phyloP scores from a whole-genome alignment of 352 stramenopile genomes.

The Globisporangium radiosum region DNA sequence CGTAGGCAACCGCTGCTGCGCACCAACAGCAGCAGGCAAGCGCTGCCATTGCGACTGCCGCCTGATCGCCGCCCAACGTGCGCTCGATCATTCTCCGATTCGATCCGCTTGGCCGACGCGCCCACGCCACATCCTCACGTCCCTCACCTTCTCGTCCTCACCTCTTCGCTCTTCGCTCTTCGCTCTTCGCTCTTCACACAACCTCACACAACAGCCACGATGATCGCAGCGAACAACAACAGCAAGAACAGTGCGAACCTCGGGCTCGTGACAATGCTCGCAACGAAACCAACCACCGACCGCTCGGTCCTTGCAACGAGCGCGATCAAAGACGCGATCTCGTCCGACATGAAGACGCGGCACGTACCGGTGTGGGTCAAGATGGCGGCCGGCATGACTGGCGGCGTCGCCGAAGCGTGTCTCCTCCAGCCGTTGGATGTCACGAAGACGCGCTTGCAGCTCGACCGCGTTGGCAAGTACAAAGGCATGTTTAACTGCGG shows the following conservation, averaged over 20 bases:
- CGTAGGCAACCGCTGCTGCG: no score
- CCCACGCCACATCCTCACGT: slow-evolving; percentile 1
- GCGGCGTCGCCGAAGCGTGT: slow-evolving; percentile 80
- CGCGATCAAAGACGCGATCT: slow-evolving; percentile 70
- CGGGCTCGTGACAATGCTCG: slow-evolving; percentile 11
- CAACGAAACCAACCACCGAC: slow-evolving; percentile 13
- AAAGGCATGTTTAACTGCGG: slow-evolving; percentile 82
- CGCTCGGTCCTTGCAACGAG: slow-evolving; percentile 45
- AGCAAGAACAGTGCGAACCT: slow-evolving; percentile 12
- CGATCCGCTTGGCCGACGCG: slow-evolving; percentile 13
- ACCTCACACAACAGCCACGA: slow-evolving; percentile 1
- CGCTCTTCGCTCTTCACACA: not conserved
- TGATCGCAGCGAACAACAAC: slow-evolving; percentile 14
- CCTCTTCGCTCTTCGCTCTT: not conserved
- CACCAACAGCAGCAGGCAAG: no score
- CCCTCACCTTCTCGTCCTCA: slow-evolving; percentile 1
- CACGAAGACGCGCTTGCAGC: slow-evolving; percentile 83
- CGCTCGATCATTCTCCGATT: slow-evolving; percentile 37
- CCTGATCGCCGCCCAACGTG: no score
- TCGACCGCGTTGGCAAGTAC: slow-evolving; percentile 72
- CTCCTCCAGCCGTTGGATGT: slow-evolving; percentile 79
- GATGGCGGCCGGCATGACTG: slow-evolving; percentile 83
- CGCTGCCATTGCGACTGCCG: no score
- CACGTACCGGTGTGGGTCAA: slow-evolving; percentile 73
- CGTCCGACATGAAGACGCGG: slow-evolving; percentile 62